phyloP scores from a whole-genome alignment of 139 green algal genomes.

The Volvox reticuliferus region DNA sequence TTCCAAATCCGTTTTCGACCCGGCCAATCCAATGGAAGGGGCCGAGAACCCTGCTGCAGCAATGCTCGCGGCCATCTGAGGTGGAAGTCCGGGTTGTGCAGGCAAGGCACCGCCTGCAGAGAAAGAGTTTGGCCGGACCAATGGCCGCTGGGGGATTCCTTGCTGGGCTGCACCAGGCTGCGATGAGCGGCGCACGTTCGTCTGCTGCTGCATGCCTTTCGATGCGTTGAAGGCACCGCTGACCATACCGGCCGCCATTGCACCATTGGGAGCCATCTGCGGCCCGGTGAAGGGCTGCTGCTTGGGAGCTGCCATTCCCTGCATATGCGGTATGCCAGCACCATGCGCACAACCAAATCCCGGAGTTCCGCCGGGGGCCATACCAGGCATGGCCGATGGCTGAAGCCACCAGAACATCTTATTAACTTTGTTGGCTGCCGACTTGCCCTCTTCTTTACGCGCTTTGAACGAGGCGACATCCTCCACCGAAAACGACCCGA shows the following conservation, averaged over 20 bases:
- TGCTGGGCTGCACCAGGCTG: constrained; percentile 3
- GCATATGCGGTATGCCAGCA: not conserved
- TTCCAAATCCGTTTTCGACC: not conserved
- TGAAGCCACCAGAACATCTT: constrained; percentile 62
- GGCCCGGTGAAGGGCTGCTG: not conserved
- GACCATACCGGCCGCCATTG: constrained; percentile 7
- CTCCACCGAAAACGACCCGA: constrained; percentile 20
- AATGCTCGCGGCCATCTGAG: constrained; percentile 44
- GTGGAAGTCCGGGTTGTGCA: not conserved
- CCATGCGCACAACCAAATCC: not conserved
- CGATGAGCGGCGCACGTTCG: constrained; percentile 9
- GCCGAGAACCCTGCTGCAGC: constrained; percentile 14
- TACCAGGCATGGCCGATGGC: constrained; percentile 36
- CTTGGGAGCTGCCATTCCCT: not conserved
- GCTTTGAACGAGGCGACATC: constrained; percentile 31
- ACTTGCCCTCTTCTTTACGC: constrained; percentile 53
- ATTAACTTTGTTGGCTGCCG: constrained; percentile 60
- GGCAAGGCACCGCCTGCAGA: constrained; percentile 18
- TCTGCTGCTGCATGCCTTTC: not conserved
- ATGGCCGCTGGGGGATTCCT: not conserved
- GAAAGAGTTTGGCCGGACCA: constrained; percentile 33
- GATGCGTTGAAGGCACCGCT: not conserved
- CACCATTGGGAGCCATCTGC: not conserved
- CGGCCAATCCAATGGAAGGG: not conserved
- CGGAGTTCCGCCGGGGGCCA: not conserved